A percentile compares a stretch with the other conserved stretches of the same genome.
Conservation (phyloP, 1,284 basidiomycete species). For the Heimioporus punctisporus region DNA sequence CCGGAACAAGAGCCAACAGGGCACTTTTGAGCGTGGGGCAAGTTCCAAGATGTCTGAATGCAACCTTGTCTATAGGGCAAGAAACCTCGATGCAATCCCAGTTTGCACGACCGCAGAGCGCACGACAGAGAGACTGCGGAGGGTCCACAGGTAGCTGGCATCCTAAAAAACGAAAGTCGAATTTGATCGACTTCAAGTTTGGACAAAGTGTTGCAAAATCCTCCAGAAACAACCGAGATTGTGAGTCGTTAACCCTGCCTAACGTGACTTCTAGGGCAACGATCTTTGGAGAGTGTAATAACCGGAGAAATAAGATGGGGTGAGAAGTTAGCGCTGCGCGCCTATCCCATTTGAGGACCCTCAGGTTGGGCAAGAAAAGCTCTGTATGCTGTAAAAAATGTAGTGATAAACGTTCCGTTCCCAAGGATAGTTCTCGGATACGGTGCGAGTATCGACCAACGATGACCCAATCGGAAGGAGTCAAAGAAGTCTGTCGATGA, state of each 20-base stretch:
- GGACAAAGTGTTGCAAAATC: neutral
- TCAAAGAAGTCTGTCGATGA: neutral
- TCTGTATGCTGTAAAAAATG: neutral
- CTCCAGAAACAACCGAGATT: neutral
- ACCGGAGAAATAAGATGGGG: neutral
- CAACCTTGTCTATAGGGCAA: neutral
- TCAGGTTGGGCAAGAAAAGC: neutral
- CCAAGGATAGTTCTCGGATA: neutral
- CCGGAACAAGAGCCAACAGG: neutral
- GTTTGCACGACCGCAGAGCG: constrained; percentile 1
- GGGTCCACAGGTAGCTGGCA: neutral
- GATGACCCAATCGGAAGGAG: neutral
- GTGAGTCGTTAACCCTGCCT: no score
- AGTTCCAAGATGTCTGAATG: constrained; percentile 3
- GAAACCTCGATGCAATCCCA: constrained; percentile 2
- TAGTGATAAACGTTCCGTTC: neutral
- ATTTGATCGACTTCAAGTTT: constrained; percentile 3
- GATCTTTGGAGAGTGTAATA: neutral
- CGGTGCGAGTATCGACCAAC: neutral
- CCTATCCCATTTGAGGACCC: neutral
- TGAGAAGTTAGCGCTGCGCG: neutral
- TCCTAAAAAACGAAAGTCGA: neutral
- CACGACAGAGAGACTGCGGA: neutral
- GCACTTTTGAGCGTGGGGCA: neutral
- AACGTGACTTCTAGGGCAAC: neutral